phyloP scores from a whole-genome alignment of 495 filamentous ascomycete genomes.

The Pyronema domesticum region DNA sequence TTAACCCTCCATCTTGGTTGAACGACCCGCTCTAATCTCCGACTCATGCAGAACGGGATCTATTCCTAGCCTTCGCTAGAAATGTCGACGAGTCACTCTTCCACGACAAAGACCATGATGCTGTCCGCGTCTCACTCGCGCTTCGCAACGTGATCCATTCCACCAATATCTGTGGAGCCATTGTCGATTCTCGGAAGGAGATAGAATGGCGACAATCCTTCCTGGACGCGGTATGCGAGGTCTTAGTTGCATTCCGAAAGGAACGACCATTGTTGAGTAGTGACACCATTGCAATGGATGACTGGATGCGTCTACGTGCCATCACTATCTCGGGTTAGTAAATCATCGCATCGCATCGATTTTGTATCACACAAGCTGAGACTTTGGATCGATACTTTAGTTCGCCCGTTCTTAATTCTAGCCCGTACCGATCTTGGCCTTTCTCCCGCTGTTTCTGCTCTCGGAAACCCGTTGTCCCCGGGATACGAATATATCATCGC shows the following conservation, averaged over 20 bases:
- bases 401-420: conserved; percentile 23
- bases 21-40: background rate
- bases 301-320: conserved; percentile 23
- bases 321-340: conserved; percentile 22
- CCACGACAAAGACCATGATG: conserved; percentile 8
- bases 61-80: conserved; percentile 12
- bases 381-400: conserved; percentile 1
- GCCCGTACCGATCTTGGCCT: conserved; percentile 18
- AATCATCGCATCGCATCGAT: background rate
- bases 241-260: conserved; percentile 13
- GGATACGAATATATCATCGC: conserved; percentile 2
- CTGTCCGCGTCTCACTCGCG: conserved; percentile 16
- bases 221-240: conserved; percentile 13
- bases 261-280: conserved; percentile 18
- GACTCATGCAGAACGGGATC: conserved; percentile 9
- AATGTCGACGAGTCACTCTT: conserved; percentile 3
- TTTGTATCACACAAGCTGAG: background rate
- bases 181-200: conserved; percentile 1
- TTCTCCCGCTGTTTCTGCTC: conserved; percentile 9
- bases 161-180: conserved; percentile 8
- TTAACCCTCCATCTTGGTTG: background rate
- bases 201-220: conserved; percentile 10
- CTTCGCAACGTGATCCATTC: conserved; percentile 16
- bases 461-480: conserved; percentile 17
- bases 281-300: conserved; percentile 10